These are phyloP conservation scores for Ordospora pajunii DNA, from an alignment of 371 early-diverging fungal species.

Conservation along the genomic window DNA sequence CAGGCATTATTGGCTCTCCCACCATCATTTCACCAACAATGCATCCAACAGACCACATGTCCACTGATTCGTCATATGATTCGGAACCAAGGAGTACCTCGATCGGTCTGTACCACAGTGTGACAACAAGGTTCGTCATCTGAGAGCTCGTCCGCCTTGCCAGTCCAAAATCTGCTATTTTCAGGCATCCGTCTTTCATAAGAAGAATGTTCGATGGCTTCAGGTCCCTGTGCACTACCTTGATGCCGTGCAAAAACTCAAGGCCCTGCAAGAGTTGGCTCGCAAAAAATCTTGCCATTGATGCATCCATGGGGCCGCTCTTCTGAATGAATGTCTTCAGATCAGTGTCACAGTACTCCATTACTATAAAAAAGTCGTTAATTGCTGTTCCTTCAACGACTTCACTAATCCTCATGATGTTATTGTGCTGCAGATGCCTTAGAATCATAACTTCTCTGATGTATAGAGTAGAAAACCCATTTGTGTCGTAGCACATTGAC, in stretches of 20 bases:
- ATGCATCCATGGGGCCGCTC: neutral
- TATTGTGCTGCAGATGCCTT: neutral
- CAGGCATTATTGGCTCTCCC: slow-evolving; percentile 13
- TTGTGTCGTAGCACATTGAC: slow-evolving; percentile 16
- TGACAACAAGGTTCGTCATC: slow-evolving; percentile 24
- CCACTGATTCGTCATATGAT: slow-evolving; percentile 1
- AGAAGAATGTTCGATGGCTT: slow-evolving; percentile 95
- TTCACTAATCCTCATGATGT: slow-evolving; percentile 10
- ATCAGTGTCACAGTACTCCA: slow-evolving; percentile 70
- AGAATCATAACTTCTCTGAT: slow-evolving; percentile 24
- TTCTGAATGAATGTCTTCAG: slow-evolving; percentile 39
- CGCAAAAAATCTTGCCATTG: neutral
- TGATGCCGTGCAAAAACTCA: slow-evolving; percentile 21
- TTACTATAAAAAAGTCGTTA: slow-evolving; percentile 67
- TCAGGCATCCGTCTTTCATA: slow-evolving; percentile 72
- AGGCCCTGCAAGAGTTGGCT: slow-evolving; percentile 31
- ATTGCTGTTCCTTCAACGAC: slow-evolving; percentile 64
- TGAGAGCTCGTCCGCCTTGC: neutral
- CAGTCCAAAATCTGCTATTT: slow-evolving; percentile 98
- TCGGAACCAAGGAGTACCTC: slow-evolving; percentile 10
- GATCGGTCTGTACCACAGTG: slow-evolving; percentile 19
- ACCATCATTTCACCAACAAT: slow-evolving; percentile 70
- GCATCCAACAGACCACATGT: slow-evolving; percentile 67
- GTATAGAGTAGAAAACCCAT: slow-evolving; percentile 8
- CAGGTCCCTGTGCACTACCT: slow-evolving; percentile 85